These are phyloP conservation scores for Monilinia aucupariae DNA, from an alignment of 2,329 filamentous ascomycete species.

Conservation along the genomic window DNA sequence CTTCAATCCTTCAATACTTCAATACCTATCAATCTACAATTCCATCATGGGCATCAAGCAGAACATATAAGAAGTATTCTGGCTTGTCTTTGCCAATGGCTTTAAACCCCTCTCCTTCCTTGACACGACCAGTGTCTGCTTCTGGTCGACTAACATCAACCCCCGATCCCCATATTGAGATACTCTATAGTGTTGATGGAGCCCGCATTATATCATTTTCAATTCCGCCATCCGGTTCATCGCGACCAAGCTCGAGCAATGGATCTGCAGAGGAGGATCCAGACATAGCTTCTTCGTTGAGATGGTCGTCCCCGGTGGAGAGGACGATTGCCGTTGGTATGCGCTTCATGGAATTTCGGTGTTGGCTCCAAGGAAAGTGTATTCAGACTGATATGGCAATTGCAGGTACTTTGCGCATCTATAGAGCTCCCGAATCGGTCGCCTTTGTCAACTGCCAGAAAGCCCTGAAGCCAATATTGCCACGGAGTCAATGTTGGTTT, in stretches of 20 bases:
- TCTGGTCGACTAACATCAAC: slow-evolving; percentile 20
- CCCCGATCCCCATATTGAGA: slow-evolving; percentile 33
- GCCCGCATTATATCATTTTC: slow-evolving; percentile 52
- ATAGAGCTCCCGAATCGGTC: slow-evolving; percentile 78
- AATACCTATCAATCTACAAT: too few relatives aligned
- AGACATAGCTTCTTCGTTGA: slow-evolving; percentile 54
- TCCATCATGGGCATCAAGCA: slow-evolving; percentile 18
- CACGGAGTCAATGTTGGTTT: slow-evolving; percentile 90
- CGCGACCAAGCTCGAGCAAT: slow-evolving; percentile 25
- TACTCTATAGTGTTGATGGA: slow-evolving; percentile 32
- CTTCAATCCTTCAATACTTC: background rate
- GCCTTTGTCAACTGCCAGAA: slow-evolving; percentile 83
- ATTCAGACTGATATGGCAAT: slow-evolving; percentile 14
- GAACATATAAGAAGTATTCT: background rate
- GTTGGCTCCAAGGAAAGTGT: background rate
- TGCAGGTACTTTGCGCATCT: slow-evolving; percentile 70
- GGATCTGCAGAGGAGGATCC: slow-evolving; percentile 39
- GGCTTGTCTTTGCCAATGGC: slow-evolving; percentile 24
- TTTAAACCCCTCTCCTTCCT: slow-evolving; percentile 15
- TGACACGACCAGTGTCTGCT: slow-evolving; percentile 24
- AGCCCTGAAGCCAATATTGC: slow-evolving; percentile 79
- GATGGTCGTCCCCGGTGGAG: slow-evolving; percentile 72
- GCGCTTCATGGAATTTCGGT: slow-evolving; percentile 27
- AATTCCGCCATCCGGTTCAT: slow-evolving; percentile 18
- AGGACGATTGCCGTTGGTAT: slow-evolving; percentile 73